Conservation (phyloP, 768 basidiomycete genomes). For the Termitomyces sp. region DNA sequence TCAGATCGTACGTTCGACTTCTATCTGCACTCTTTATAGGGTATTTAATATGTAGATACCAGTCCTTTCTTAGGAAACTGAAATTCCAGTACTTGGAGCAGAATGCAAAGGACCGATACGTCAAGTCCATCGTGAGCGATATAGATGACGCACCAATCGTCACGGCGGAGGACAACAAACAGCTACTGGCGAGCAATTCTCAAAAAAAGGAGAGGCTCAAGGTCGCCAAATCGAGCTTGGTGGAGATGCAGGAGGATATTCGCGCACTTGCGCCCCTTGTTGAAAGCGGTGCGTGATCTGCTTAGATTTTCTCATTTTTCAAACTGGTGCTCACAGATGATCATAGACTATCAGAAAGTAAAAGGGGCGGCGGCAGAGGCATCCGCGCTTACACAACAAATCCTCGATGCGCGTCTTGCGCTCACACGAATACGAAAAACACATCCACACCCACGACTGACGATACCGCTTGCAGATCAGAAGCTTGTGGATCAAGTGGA, state of each 20-base stretch:
- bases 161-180: conserved; percentile 77
- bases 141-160: conserved; percentile 80
- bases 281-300: conserved; percentile 66
- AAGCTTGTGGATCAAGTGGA: conserved; percentile 74
- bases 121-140: conserved; percentile 83
- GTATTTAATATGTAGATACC: background rate
- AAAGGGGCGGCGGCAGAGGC: conserved; percentile 54
- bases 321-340: background rate
- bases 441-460: conserved; percentile 78
- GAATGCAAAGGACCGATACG: conserved; percentile 87
- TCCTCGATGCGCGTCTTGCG: conserved; percentile 79
- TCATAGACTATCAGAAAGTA: conserved; percentile 58
- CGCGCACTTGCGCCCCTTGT: conserved; percentile 63
- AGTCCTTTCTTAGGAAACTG: conserved; percentile 76
- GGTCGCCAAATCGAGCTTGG: conserved; percentile 58
- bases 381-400: conserved; percentile 64
- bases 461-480: conserved; percentile 70
- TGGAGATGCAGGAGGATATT: conserved; percentile 62
- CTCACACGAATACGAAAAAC: conserved; percentile 79
- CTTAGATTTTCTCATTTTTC: too few species aligned
- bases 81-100: conserved; percentile 91
- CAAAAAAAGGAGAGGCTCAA: conserved; percentile 72
- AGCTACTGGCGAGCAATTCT: conserved; percentile 56
- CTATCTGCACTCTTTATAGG: background rate
- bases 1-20: conserved; percentile 49